These are phyloP conservation scores for Thielaviopsis euricoi DNA, from an alignment of 2,329 filamentous ascomycete genomes.

Conservation along the genomic window DNA sequence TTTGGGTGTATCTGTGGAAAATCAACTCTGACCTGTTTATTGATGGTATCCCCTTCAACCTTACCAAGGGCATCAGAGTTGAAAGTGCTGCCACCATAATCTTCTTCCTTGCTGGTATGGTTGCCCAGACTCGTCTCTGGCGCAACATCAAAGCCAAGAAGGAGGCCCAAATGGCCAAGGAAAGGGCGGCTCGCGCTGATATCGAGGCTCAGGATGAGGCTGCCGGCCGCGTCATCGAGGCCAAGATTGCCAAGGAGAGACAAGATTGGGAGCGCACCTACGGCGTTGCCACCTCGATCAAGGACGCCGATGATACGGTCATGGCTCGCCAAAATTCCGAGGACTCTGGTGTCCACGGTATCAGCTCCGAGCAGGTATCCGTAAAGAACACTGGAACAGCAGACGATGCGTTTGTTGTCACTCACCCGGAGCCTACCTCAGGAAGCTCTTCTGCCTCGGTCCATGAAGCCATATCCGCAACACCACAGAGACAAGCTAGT, in stretches of 20 bases:
- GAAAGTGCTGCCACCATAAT: constrained; percentile 68
- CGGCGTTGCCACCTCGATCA: constrained; percentile 28
- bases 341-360: constrained; percentile 7
- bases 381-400: not conserved
- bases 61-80: constrained; percentile 73
- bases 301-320: not conserved
- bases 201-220: constrained; percentile 51
- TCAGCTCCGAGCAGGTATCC: not conserved
- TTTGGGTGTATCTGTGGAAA: constrained; percentile 84
- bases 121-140: constrained; percentile 80
- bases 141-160: constrained; percentile 53
- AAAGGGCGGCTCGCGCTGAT: constrained; percentile 33
- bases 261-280: constrained; percentile 65
- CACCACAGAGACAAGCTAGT: not conserved
- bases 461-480: not conserved
- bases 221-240: constrained; percentile 50
- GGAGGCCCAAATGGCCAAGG: constrained; percentile 32
- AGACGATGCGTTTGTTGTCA: constrained; percentile 2
- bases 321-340: not conserved
- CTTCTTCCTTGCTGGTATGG: constrained; percentile 54
- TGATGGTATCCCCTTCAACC: constrained; percentile 59
- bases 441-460: not conserved
- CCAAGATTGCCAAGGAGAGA: constrained; percentile 42
- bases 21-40: constrained; percentile 67
- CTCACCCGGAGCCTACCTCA: not conserved